Conservation (phyloP, 441 rosid genomes). For the Rhodomyrtus psidioides region DNA sequence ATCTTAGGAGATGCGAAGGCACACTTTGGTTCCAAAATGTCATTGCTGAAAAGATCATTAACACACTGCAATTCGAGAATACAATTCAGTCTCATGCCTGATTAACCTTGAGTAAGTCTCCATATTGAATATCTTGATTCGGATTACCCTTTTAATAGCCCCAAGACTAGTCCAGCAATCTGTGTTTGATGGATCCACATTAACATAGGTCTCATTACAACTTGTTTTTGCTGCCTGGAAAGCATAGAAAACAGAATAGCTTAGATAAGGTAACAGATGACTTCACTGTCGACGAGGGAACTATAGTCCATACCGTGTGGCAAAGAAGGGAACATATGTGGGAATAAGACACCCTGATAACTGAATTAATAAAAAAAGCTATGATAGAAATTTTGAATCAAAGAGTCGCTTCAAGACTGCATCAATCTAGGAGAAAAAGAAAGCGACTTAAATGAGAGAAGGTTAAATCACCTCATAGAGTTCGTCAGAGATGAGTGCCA, state of each 20-base stretch:
- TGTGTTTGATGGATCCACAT: slow-evolving; percentile 23
- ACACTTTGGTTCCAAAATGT: slow-evolving; percentile 23
- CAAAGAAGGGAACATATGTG: not conserved
- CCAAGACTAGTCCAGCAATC: slow-evolving; percentile 12
- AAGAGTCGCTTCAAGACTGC: not conserved
- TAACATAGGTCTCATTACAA: slow-evolving; percentile 22
- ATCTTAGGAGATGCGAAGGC: slow-evolving; percentile 9
- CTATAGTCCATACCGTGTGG: not conserved
- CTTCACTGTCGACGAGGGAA: not conserved
- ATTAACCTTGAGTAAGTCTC: not conserved
- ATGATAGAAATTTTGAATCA: not conserved
- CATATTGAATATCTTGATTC: not conserved
- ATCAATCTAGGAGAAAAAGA: not conserved
- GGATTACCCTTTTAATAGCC: slow-evolving; percentile 10
- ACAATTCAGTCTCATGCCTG: not conserved
- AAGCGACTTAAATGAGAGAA: not conserved
- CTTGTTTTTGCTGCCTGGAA: slow-evolving; percentile 12
- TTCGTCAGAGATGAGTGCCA: slow-evolving; percentile 20
- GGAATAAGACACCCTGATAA: not conserved
- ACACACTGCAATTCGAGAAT: slow-evolving; percentile 7
- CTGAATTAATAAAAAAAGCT: not conserved
- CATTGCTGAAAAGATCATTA: not conserved
- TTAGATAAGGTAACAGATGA: not conserved
- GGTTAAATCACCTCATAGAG: slow-evolving; percentile 12
- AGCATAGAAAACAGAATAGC: not conserved